phyloP scores from a whole-genome alignment of 2,329 filamentous ascomycete genomes.

The Penicillium thymicola region DNA sequence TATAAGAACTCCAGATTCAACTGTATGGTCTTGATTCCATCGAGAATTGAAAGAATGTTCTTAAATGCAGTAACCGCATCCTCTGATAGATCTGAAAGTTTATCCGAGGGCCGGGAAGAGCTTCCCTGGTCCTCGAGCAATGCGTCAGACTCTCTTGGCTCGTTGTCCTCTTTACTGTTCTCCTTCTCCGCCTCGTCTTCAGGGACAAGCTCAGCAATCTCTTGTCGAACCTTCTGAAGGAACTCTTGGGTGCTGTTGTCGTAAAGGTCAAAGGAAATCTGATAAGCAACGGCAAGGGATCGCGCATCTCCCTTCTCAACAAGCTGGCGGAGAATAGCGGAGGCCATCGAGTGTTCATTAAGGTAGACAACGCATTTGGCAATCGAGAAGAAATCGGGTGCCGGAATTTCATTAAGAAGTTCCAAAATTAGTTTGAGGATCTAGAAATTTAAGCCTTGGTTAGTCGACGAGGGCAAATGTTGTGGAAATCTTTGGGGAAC shows the following conservation, averaged over 20 bases:
- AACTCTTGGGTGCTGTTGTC: constrained; percentile 99
- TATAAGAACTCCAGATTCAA: constrained; percentile 95
- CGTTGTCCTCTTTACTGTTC: constrained; percentile 52
- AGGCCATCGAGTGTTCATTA: constrained; percentile 86
- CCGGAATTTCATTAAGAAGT: constrained; percentile 87
- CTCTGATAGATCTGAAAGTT: constrained; percentile 40
- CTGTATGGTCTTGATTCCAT: constrained; percentile 89
- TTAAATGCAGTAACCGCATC: constrained; percentile 55
- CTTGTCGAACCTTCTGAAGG: constrained; percentile 79
- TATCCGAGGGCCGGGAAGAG: constrained; percentile 43
- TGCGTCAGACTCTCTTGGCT: constrained; percentile 57
- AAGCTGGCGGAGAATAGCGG: constrained; percentile 76
- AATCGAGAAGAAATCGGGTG: constrained; percentile 95
- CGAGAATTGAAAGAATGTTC: constrained; percentile 63
- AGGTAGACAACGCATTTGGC: constrained; percentile 97
- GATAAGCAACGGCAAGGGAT: constrained; percentile 84
- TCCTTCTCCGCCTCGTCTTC: constrained; percentile 42
- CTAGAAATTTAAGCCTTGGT: constrained; percentile 37
- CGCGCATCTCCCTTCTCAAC: constrained; percentile 74
- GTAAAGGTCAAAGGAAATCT: constrained; percentile 96
- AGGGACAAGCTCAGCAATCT: constrained; percentile 60
- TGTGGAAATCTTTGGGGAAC: background rate
- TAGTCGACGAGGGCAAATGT: background rate
- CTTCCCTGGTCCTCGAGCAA: constrained; percentile 52
- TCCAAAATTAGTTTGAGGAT: constrained; percentile 91